Conservation (phyloP, 257 asterid genomes). For the Buddleja alternifolia region DNA sequence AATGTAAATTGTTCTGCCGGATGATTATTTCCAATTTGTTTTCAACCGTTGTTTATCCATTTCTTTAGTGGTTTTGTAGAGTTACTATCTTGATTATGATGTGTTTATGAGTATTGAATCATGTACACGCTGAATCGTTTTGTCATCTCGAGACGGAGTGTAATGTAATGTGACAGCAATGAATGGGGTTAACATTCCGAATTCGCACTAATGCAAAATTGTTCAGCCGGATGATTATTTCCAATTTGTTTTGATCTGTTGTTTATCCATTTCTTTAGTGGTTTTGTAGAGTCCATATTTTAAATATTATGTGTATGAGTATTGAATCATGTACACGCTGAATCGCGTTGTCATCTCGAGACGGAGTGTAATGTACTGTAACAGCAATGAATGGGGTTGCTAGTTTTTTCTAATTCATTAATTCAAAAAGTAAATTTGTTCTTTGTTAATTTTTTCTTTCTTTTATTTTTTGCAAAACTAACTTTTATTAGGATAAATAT, state of each 20-base stretch:
- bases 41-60: background rate
- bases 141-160: background rate
- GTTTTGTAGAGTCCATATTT: background rate
- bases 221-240: background rate
- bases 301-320: background rate
- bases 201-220: background rate
- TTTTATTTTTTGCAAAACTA: background rate
- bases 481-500: background rate
- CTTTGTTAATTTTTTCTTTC: background rate
- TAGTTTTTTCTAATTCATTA: constrained; percentile 3
- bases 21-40: background rate
- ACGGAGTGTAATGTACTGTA: background rate
- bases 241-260: background rate
- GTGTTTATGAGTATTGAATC: background rate
- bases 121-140: background rate
- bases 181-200: constrained; percentile 6
- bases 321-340: background rate
- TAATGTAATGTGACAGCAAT: background rate
- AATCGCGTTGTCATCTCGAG: background rate
- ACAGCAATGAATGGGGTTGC: background rate
- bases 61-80: background rate
- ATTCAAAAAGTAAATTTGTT: background rate
- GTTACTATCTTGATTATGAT: background rate
- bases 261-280: background rate
- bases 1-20: background rate